phyloP scores from a whole-genome alignment of 2,329 filamentous ascomycete species.

The Aspergillus viridinutans region DNA sequence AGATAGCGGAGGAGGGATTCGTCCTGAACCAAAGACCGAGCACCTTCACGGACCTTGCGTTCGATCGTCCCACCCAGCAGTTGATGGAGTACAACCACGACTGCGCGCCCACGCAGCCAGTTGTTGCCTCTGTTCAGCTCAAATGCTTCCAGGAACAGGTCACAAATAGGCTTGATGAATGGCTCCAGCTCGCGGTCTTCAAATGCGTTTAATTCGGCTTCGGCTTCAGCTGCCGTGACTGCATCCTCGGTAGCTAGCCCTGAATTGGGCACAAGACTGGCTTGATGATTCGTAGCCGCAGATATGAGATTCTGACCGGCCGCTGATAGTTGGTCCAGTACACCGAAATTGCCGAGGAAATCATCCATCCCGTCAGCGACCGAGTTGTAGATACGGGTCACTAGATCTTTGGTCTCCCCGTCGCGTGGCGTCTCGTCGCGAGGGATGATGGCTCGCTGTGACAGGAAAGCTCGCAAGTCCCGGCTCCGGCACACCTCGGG shows the following conservation, averaged over 20 bases:
- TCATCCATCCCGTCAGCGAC: conserved; percentile 98
- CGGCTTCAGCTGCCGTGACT: conserved; percentile 66
- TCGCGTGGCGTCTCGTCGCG: conserved; percentile 58
- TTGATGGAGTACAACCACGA: conserved; percentile 94
- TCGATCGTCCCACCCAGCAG: conserved; percentile 94
- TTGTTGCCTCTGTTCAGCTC: conserved; percentile 93
- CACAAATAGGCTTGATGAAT: conserved; percentile 97
- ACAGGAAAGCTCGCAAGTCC: conserved; percentile 87
- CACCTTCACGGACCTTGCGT: conserved; percentile 84
- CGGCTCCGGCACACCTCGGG: conserved; percentile 93
- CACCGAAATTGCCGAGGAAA: conserved; percentile 90
- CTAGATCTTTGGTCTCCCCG: conserved; percentile 72
- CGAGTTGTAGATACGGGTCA: conserved; percentile 91
- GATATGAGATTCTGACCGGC: conserved; percentile 79
- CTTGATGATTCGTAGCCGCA: conserved; percentile 52
- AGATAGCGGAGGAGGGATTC: conserved; percentile 75
- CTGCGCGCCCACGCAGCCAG: conserved; percentile 91
- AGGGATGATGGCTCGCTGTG: conserved; percentile 73
- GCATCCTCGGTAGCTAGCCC: conserved; percentile 45
- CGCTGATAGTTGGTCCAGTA: conserved; percentile 87
- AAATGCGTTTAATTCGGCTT: conserved; percentile 90
- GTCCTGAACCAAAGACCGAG: conserved; percentile 69
- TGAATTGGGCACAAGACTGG: conserved; percentile 43
- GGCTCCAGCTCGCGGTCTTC: conserved; percentile 86
- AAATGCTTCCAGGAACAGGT: conserved; percentile 94